Conservation (phyloP, 208 protist species). For the Leishmania martiniquensis region DNA sequence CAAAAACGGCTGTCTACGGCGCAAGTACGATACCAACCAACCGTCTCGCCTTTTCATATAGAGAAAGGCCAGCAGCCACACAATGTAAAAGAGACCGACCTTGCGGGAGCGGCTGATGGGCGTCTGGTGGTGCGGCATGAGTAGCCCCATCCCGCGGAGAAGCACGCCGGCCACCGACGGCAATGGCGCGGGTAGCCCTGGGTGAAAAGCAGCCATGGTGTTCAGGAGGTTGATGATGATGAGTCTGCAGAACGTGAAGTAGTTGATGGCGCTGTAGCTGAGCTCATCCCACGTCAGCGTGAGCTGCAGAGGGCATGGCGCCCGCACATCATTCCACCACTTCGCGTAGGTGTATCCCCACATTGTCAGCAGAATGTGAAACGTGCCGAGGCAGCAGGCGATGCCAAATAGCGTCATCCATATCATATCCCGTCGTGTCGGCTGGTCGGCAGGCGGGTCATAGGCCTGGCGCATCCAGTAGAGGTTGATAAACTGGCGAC, state of each 20-base stretch:
- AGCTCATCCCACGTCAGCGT: conserved; percentile 72
- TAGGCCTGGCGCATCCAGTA: conserved; percentile 44
- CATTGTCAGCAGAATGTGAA: conserved; percentile 42
- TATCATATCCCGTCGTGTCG: conserved; percentile 38
- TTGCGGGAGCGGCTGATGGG: conserved; percentile 19
- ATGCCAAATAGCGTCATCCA: conserved; percentile 31
- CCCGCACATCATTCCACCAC: conserved; percentile 44
- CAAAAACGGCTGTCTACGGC: conserved; percentile 22
- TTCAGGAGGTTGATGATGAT: conserved; percentile 50
- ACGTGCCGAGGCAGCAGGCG: conserved; percentile 31
- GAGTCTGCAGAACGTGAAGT: conserved; percentile 50
- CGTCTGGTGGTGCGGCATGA: conserved; percentile 65
- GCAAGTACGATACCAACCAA: conserved; percentile 12
- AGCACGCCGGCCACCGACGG: conserved; percentile 45
- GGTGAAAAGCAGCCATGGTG: conserved; percentile 64
- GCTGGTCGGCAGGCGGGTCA: conserved; percentile 24
- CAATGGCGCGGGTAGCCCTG: conserved; percentile 51
- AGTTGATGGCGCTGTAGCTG: conserved; percentile 64
- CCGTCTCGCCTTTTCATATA: conserved; percentile 1
- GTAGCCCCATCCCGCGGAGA: conserved; percentile 53
- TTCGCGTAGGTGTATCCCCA: conserved; percentile 43
- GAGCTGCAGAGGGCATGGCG: conserved; percentile 50
- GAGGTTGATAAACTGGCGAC: conserved; percentile 30
- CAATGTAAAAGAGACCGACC: conserved; percentile 35
- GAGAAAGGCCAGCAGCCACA: conserved; percentile 26